Evolutionary conservation across 2,329 filamentous ascomycete species (phyloP), one percentile per base, ranked within the genome.

Genomic region (Sarocladiaceae sp.): DNA sequence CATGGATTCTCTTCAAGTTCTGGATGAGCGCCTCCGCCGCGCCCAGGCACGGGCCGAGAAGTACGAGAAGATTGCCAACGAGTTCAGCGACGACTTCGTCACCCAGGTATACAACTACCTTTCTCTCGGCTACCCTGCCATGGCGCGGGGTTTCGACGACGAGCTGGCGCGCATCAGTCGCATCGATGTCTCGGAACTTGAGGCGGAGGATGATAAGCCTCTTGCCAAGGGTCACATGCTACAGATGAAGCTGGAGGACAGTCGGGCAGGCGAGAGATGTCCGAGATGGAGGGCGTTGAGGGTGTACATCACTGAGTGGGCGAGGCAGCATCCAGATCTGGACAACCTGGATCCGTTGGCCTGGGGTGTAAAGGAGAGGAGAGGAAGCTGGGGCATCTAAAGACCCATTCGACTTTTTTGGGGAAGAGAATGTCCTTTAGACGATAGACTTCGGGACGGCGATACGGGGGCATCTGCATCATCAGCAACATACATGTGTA

Each of bases 101-200:
- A 95, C 90, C 0, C 91, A 97, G 63, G 90, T 97, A 6, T 97
- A 94, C 73, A 96, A 97, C 63, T 97, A 97, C 63, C 74, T 97
- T 13, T 95, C 88, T 0, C 75, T 97, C 4, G 91, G 91, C 4
- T 96, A 96, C 61, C 90, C 91, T 3, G 83, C 87, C 26, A 80
- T 89, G 56, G 91, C 90, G 10, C 80, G 84, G 18, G 76, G 79
- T 29, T 97, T 87, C 57, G 91, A 97, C 58, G 76, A 82, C 10
- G 91, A 97, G 67, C 72, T 97, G 16, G 80, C 82, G 53, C 88
- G 85, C 59, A 94, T 96, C 46, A 85, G 83, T 24, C 73, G 76
- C 9, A 80, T 95, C 6, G 60, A 77, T 1, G 58, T 91, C 6
- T 69, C 74, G 3, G 83, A 90, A 45, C 73, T 97, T 35, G 70